Conservation (phyloP, 140 eudicot species). For the Bidens hawaiensis region DNA sequence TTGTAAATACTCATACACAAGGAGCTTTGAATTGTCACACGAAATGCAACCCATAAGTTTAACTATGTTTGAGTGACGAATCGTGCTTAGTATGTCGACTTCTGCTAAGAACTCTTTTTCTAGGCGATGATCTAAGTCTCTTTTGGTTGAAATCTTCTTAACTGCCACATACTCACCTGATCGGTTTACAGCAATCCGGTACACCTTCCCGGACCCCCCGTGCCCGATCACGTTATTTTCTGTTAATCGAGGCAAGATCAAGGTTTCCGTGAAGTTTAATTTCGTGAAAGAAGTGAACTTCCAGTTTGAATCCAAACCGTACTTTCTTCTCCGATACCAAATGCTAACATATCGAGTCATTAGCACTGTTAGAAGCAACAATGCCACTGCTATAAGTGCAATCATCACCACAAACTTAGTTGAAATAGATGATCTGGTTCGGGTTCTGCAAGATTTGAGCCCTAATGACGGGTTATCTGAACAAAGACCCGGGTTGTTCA, state of each 20-base stretch:
- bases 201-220: constrained; percentile 84
- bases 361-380: constrained; percentile 27
- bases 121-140: constrained; percentile 38
- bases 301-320: constrained; percentile 34
- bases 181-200: constrained; percentile 39
- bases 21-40: constrained; percentile 56
- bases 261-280: constrained; percentile 52
- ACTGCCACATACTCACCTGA: constrained; percentile 62
- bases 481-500: constrained; percentile 61
- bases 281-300: constrained; percentile 66
- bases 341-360: constrained; percentile 22
- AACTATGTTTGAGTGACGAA: constrained; percentile 73
- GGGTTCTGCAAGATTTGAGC: constrained; percentile 36
- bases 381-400: constrained; percentile 30
- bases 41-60: constrained; percentile 68
- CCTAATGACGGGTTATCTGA: constrained; percentile 38
- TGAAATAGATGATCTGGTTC: constrained; percentile 23
- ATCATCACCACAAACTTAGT: constrained; percentile 29
- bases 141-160: constrained; percentile 54
- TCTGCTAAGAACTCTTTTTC: constrained; percentile 69
- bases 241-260: constrained; percentile 48
- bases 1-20: constrained; percentile 72
- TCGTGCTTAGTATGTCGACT: constrained; percentile 52
- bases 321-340: constrained; percentile 32
- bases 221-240: constrained; percentile 66